Conservation (phyloP, 345 rosid species). For the Lepidium africanum region DNA sequence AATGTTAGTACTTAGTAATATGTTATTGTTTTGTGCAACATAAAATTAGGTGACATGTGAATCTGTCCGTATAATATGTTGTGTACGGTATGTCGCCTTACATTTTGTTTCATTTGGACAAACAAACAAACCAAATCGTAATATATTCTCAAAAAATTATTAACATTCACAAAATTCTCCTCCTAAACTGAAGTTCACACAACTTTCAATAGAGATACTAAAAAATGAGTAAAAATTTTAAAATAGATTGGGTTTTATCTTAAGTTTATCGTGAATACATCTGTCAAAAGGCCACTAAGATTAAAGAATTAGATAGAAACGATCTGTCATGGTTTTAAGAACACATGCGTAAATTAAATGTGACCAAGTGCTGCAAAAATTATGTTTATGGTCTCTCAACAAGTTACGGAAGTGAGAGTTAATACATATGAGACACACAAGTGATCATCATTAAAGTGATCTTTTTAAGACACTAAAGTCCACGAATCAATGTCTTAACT, state of each 20-base stretch:
- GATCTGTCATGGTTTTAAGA: background rate
- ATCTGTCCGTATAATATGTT: too few species aligned
- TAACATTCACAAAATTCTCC: too few species aligned
- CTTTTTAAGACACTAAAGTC: slow-evolving; percentile 12
- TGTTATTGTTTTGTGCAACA: too few species aligned
- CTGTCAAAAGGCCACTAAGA: background rate
- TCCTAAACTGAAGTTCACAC: too few species aligned
- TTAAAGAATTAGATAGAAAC: background rate
- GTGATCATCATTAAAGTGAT: slow-evolving; percentile 16
- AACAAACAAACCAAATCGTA: too few species aligned
- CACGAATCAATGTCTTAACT: slow-evolving; percentile 35
- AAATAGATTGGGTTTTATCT: background rate
- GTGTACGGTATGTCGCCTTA: too few species aligned
- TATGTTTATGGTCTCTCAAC: slow-evolving; percentile 7
- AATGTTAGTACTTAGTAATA: too few species aligned
- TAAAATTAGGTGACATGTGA: too few species aligned
- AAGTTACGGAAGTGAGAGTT: slow-evolving; percentile 8
- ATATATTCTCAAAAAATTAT: too few species aligned
- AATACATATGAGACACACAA: background rate
- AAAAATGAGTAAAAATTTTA: too few species aligned
- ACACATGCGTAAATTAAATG: slow-evolving; percentile 20
- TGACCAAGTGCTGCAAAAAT: slow-evolving; percentile 6
- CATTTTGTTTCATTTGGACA: too few species aligned
- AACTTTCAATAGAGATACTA: too few species aligned
- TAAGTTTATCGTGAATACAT: background rate